A percentile compares a stretch with the other conserved stretches of the same genome.
Conservation (phyloP, 2,329 filamentous ascomycete genomes). For the Dothideomycetes sp. region DNA sequence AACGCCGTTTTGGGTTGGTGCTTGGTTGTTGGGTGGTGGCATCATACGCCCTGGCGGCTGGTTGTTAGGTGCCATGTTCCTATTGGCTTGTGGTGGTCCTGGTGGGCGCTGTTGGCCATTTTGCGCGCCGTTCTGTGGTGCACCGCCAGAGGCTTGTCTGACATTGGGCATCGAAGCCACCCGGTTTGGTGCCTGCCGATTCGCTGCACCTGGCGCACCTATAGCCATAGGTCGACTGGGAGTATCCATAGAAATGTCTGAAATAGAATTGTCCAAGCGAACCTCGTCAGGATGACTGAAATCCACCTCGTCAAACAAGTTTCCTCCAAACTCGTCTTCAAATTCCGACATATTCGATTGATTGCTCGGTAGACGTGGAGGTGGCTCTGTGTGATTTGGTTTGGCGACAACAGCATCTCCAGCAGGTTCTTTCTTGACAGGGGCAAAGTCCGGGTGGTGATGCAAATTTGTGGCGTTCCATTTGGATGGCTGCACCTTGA, state of each 20-base stretch:
- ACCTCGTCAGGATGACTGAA: constrained; percentile 65
- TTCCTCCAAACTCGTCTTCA: constrained; percentile 49
- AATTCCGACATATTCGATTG: constrained; percentile 32
- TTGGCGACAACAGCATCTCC: constrained; percentile 15
- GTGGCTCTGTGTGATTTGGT: constrained; percentile 13
- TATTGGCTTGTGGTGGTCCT: constrained; percentile 20
- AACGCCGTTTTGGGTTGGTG: constrained; percentile 17
- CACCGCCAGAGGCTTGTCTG: constrained; percentile 3
- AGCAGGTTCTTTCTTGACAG: constrained; percentile 47
- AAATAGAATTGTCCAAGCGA: constrained; percentile 38
- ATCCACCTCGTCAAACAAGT: constrained; percentile 48
- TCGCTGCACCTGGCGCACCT: constrained; percentile 16
- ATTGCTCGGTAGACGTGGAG: constrained; percentile 22
- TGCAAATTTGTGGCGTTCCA: constrained; percentile 75
- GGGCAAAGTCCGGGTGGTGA: constrained; percentile 65
- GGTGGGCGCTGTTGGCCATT: constrained; percentile 19
- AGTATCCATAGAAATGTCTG: constrained; percentile 17
- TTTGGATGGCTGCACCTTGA: constrained; percentile 69
- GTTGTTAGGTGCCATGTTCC: constrained; percentile 22
- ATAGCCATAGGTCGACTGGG: constrained; percentile 14
- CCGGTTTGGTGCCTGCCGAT: constrained; percentile 17
- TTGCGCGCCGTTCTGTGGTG: constrained; percentile 19
- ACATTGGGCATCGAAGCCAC: constrained; percentile 25
- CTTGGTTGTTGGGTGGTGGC: constrained; percentile 13
- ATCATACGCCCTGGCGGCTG: constrained; percentile 17